phyloP scores from a whole-genome alignment of 73 alveolate species.

The Effrenium voratum region DNA sequence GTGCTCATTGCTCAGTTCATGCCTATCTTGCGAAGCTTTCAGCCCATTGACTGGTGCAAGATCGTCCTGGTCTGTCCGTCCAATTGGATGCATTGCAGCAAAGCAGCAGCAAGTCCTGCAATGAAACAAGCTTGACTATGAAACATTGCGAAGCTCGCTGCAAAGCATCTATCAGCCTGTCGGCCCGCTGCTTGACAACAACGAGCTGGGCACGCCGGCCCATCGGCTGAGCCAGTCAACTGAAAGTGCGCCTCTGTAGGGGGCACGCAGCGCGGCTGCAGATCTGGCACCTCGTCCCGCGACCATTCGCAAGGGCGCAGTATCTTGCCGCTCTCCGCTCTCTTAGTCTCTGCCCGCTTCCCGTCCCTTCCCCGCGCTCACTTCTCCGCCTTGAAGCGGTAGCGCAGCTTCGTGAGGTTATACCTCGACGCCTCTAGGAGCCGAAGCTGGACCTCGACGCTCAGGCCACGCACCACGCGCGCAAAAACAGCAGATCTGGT shows the following conservation, averaged over 20 bases:
- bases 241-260: too few species aligned
- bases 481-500: neutral
- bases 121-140: too few species aligned
- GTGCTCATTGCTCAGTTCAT: neutral
- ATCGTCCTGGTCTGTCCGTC: neutral
- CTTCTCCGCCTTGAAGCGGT: slow-evolving; percentile 50
- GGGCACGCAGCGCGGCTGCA: too few species aligned
- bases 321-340: too few species aligned
- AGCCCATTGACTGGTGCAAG: neutral
- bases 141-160: too few species aligned
- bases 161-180: too few species aligned
- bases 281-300: neutral
- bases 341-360: neutral
- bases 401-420: slow-evolving; percentile 75
- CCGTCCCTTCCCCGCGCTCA: neutral
- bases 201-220: neutral
- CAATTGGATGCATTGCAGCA: slow-evolving; percentile 70
- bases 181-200: too few species aligned
- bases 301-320: too few species aligned
- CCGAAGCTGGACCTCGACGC: slow-evolving; percentile 63
- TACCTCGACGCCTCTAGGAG: slow-evolving; percentile 21
- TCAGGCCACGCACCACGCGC: neutral
- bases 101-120: slow-evolving; percentile 60
- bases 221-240: too few species aligned
- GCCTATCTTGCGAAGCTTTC: neutral